Evolutionary conservation across 495 filamentous ascomycete species (phyloP), one percentile per base, ranked within the genome.

Genomic region (Thermothielavioides terrestris): DNA sequence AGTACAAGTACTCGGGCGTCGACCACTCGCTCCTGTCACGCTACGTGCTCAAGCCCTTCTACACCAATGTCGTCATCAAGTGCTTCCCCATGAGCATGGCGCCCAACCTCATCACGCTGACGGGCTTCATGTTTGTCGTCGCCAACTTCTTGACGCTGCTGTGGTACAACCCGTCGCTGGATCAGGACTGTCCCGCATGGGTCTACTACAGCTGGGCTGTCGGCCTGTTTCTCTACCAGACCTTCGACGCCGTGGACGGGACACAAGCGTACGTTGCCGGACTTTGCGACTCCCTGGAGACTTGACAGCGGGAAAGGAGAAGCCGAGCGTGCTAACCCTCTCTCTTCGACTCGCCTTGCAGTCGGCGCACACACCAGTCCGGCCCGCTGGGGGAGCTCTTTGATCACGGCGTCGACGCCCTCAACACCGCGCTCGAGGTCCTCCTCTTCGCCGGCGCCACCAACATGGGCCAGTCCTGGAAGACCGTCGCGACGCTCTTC

Each of bases 51-150:
- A 97, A 98, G 75, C 92, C 92, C 18, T 98, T 96, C 70, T 98
- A 97, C 74, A 95, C 80, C 67, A 85, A 94, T 70, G 73, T 88
- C 54, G 94, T 92, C 58, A 95, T 98, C 70, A 77, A 88, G 42
- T 85, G 82, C 67, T 96, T 98, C 64, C 92, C 92, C 35, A 85
- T 94, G 82, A 85, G 68, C 62, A 97, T 98, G 92, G 92, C 92
- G 74, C 78, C 80, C 47, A 82, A 81, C 67, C 64, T 80, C 50
- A 95, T 98, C 66, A 98, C 92, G 4, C 71, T 96, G 47, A 84
- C 82, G 12, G 92, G 92, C 37, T 96, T 97, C 74, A 74, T 79
- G 62, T 96, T 97, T 64, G 83, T 98, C 63, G 73, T 96, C 52
- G 68, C 84, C 65, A 98, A 98, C 72, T 79, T 97, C 69, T 69